Conservation (phyloP, 1,284 basidiomycete species). For the Cryptococcus sp. region DNA sequence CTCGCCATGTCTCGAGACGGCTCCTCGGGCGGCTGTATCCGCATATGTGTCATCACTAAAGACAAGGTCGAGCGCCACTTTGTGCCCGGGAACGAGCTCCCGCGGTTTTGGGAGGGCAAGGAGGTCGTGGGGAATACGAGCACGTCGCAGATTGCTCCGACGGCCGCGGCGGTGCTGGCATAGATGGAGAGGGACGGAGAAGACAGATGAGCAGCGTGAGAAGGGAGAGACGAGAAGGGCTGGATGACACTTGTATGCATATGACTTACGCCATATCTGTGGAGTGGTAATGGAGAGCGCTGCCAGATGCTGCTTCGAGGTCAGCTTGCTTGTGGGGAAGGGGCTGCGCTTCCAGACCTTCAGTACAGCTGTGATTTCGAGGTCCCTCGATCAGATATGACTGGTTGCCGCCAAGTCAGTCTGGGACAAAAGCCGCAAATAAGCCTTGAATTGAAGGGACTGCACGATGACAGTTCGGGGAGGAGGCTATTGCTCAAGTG, state of each 20-base stretch:
- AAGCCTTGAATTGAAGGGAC: too few species aligned
- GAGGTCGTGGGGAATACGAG: slow-evolving; percentile 33
- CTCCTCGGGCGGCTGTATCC: slow-evolving; percentile 94
- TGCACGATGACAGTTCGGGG: too few species aligned
- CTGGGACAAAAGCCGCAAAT: too few species aligned
- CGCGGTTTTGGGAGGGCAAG: slow-evolving; percentile 54
- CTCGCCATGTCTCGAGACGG: slow-evolving; percentile 98
- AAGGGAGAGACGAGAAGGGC: neutral
- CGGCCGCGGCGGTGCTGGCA: neutral
- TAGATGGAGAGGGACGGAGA: neutral
- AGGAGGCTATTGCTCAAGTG: too few species aligned
- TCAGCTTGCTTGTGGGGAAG: too few species aligned
- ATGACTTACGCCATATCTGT: neutral
- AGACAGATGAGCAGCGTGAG: neutral
- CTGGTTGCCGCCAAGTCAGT: too few species aligned
- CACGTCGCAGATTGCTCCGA: neutral
- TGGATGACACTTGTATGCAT: neutral
- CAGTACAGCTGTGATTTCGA: too few species aligned
- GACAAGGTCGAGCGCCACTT: slow-evolving; percentile 88
- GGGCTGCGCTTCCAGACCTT: too few species aligned
- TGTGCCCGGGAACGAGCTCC: slow-evolving; percentile 87
- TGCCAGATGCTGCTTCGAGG: too few species aligned
- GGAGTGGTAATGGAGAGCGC: neutral
- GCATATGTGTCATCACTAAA: slow-evolving; percentile 94
- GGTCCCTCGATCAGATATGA: too few species aligned